Evolutionary conservation across 2,329 filamentous ascomycete species (phyloP), one percentile per base, ranked within the genome.

Genomic region (Coleophoma eucalyptorum): DNA sequence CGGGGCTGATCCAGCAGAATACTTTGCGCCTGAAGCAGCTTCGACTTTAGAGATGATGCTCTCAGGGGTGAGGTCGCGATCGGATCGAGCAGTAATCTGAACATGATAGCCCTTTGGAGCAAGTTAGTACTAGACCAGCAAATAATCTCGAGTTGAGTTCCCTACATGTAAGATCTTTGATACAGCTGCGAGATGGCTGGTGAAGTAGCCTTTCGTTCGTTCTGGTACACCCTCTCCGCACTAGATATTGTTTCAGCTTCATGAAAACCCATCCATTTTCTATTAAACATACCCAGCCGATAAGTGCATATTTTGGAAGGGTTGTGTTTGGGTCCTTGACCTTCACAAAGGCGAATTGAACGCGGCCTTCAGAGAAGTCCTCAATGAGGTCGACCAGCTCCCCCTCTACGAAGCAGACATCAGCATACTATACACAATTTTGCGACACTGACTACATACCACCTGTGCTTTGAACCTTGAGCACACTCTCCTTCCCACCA

Each of bases 201-300:
- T 96, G 68, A 99, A 99, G 73, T 97, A 97, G 58, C 94, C 94
- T 73, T 97, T 99, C 55, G 93, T 97, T 63, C 93, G 81, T 73
- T 99, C 94, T n/a, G 94, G 94, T 15, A 99, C 94, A 61, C 94
- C 94, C 66, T 95, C 93, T 59, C 94, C 94, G 69, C 94, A 99
- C 88, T 79, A 56, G 46, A 47, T 41, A n/a, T 20, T 46, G 12
- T 52, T 56, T 66, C 51, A 66, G 64, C 47, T 46, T n/a, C 34
- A 33, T 46, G 19, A 15, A 32, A 45, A 44, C n/a, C 33, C 34
- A 21, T 43, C 21, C 20, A 37, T 33, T 33, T 43, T 33, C 18
- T 32, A 21, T 46, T 26, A 46, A 20, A 66, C 73, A 55, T 66
- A 83, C 80, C 88, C 94, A 99, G 59, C 89, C 92, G 67, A 99